Percentiles rank a stretch among this genome's conserved stretches.
phyloP scores from a whole-genome alignment of 768 basidiomycete species.

The Dacryopinax primogenitus region DNA sequence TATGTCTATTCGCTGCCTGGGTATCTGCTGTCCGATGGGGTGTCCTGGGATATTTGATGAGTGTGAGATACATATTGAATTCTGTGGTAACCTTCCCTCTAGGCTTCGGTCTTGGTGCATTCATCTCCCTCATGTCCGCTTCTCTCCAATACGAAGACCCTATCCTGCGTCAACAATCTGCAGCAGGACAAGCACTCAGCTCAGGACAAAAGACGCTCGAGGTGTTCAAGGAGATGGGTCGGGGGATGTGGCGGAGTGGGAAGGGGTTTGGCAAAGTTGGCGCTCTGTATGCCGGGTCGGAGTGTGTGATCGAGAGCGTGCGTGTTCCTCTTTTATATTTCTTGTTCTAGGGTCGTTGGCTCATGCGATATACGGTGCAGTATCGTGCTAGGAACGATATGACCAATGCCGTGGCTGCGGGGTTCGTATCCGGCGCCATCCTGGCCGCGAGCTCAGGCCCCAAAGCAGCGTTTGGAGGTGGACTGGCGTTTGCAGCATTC shows the following conservation, averaged over 20 bases:
- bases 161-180: constrained; percentile 49
- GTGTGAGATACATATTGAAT: too few species aligned
- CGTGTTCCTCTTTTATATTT: constrained; percentile 28
- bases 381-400: constrained; percentile 96
- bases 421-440: constrained; percentile 78
- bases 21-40: neutral
- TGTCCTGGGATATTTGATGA: too few species aligned
- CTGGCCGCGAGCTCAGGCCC: constrained; percentile 81
- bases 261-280: constrained; percentile 93
- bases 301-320: constrained; percentile 90
- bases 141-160: constrained; percentile 95
- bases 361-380: constrained; percentile 31
- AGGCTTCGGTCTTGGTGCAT: constrained; percentile 89
- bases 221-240: constrained; percentile 89
- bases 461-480: constrained; percentile 75
- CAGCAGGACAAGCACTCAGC: constrained; percentile 32
- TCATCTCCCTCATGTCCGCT: constrained; percentile 92
- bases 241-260: constrained; percentile 77
- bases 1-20: constrained; percentile 29
- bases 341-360: neutral
- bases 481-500: constrained; percentile 84
- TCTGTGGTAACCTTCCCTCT: too few species aligned
- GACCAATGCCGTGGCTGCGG: constrained; percentile 75
- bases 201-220: constrained; percentile 67
- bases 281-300: constrained; percentile 84